Evolutionary conservation across 2,329 filamentous ascomycete species (phyloP).

Genomic region (Aspergillus aculeatus): DNA sequence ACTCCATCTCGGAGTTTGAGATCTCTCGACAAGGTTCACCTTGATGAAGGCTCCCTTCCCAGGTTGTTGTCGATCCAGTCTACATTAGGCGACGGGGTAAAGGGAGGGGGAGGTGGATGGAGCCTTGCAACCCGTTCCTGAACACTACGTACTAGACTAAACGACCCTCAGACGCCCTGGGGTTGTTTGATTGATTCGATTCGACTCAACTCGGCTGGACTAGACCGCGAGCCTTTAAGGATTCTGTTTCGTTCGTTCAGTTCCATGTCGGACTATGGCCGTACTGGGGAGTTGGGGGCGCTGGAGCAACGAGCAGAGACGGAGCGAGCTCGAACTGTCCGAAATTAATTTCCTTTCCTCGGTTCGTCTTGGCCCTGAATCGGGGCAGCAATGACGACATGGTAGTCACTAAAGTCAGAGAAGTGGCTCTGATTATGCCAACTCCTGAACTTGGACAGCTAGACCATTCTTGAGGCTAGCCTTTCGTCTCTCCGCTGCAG

Average conservation of each 20-base stretch:
- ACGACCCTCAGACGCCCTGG: conserved; percentile 8
- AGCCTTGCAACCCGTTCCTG: conserved; percentile 17
- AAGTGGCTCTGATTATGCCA: background rate
- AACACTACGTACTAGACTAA: background rate
- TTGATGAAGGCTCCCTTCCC: conserved; percentile 17
- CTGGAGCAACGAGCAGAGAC: background rate
- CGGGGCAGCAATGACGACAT: conserved; percentile 1
- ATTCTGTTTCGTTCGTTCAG: no score
- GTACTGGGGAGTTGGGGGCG: no score
- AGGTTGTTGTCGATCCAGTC: conserved; percentile 25
- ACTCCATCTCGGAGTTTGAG: background rate
- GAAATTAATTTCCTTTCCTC: background rate
- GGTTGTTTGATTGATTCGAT: conserved; percentile 1
- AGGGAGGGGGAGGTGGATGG: conserved; percentile 11
- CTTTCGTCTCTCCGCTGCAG: background rate
- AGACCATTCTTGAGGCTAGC: background rate
- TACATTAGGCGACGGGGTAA: conserved; percentile 17
- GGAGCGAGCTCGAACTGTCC: background rate
- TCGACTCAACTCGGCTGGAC: background rate
- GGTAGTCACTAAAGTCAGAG: background rate
- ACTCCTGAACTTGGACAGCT: background rate
- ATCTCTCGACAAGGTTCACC: conserved; percentile 11
- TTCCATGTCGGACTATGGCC: no score
- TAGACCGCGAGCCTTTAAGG: background rate
- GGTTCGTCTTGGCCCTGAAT: background rate